phyloP scores from a whole-genome alignment of 169 alveolate genomes.

The Plasmodium falciparum region DNA sequence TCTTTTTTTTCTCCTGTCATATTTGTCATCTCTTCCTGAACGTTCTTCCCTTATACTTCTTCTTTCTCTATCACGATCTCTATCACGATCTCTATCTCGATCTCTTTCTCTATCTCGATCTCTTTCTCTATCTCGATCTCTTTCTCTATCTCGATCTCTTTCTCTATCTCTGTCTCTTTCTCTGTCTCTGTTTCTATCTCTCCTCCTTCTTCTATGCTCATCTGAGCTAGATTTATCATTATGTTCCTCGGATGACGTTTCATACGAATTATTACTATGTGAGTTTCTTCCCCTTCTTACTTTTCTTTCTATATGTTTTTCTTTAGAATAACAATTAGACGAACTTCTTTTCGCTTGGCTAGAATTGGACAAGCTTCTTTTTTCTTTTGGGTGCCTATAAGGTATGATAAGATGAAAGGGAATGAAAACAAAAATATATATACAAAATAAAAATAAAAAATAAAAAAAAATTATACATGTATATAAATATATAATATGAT shows the following conservation, averaged over 20 bases:
- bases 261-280: constrained; percentile 5
- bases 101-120: constrained; percentile 35
- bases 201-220: constrained; percentile 27
- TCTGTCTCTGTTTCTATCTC: constrained; percentile 23
- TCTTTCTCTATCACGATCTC: constrained; percentile 7
- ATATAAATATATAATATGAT: not conserved
- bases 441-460: not conserved
- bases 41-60: constrained; percentile 13
- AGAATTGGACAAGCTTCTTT: constrained; percentile 20
- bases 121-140: constrained; percentile 29
- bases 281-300: constrained; percentile 20
- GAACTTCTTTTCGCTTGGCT: not conserved
- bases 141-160: not conserved
- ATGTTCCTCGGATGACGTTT: not conserved
- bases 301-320: not conserved
- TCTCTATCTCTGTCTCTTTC: constrained; percentile 18
- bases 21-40: constrained; percentile 14
- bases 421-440: not conserved
- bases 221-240: constrained; percentile 28
- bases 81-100: constrained; percentile 58
- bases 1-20: constrained; percentile 54
- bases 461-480: not conserved
- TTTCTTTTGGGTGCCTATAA: constrained; percentile 11
- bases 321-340: constrained; percentile 10
- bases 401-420: not conserved